A percentile compares a stretch with the other conserved stretches of the same genome.
Evolutionary conservation across 106 monocot genomes (phyloP).

Genomic region (Posidonia australis): DNA sequence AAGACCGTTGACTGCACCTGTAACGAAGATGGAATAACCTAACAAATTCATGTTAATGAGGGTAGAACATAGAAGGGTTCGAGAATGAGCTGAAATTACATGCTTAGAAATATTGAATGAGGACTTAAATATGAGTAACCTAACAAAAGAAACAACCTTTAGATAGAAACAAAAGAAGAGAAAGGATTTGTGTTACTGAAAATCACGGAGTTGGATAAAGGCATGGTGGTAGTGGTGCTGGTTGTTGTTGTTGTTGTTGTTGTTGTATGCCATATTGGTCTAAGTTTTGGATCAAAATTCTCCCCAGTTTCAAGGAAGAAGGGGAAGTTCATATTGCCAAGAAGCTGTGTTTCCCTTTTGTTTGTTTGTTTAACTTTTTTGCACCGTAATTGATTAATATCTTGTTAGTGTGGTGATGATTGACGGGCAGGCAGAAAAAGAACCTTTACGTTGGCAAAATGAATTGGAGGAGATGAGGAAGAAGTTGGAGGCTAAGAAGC

Average conservation of each 20-base stretch:
- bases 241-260: too few species aligned
- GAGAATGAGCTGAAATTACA: too few species aligned
- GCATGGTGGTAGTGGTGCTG: not conserved
- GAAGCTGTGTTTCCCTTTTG: not conserved
- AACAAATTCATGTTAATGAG: too few species aligned
- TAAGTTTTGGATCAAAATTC: not conserved
- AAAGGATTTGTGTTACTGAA: not conserved
- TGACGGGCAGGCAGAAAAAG: conserved; percentile 43
- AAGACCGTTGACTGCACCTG: too few species aligned
- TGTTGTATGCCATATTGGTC: too few species aligned
- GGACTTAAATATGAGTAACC: not conserved
- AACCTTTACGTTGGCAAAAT: conserved; percentile 44
- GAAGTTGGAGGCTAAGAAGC: conserved; percentile 43
- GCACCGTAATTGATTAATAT: not conserved
- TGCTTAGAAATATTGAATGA: too few species aligned
- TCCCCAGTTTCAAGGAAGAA: not conserved
- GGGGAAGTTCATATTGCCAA: too few species aligned
- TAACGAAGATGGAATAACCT: too few species aligned
- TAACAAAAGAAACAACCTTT: not conserved
- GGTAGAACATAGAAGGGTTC: not conserved
- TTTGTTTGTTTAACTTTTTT: not conserved
- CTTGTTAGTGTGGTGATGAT: not conserved
- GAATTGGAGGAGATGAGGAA: conserved; percentile 65
- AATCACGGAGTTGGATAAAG: too few species aligned
- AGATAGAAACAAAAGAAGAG: not conserved